Evolutionary conservation across 2,329 filamentous ascomycete species (phyloP).

Genomic region (Fusarium nelsonii): DNA sequence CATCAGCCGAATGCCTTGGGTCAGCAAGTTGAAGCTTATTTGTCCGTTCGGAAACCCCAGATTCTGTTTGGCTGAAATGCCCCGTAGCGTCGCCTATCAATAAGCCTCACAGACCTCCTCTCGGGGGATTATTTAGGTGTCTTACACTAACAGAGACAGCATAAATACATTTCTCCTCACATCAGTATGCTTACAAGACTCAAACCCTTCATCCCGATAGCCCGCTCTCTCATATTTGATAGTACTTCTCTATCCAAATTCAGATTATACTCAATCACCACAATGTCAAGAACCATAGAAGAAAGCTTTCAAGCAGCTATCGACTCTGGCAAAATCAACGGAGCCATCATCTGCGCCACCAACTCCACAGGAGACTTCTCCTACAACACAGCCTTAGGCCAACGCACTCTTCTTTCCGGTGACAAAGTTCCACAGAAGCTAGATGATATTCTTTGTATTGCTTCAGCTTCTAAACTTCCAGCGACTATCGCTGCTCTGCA

Average conservation of each 20-base stretch:
- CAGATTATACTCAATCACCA: not conserved
- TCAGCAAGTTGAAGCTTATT: not conserved
- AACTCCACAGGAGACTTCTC: conserved; percentile 55
- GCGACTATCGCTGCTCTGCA: conserved; percentile 66
- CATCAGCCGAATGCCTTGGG: not conserved
- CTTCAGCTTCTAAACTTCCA: conserved; percentile 60
- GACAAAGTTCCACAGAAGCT: conserved; percentile 54
- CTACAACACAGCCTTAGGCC: conserved; percentile 56
- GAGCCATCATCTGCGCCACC: conserved; percentile 58
- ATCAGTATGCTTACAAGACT: not conserved
- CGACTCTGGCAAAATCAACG: conserved; percentile 58
- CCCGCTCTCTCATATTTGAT: fast-evolving
- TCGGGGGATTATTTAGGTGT: conserved; percentile 1
- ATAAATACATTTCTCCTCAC: conserved; percentile 13
- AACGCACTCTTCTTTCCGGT: conserved; percentile 56
- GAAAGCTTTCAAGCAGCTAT: conserved; percentile 56
- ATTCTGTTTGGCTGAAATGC: not conserved
- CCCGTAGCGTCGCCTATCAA: not conserved
- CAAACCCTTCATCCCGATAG: not conserved
- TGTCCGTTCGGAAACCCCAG: conserved; percentile 11
- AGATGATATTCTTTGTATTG: conserved; percentile 55
- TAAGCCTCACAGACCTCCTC: not conserved
- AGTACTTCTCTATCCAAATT: fast-evolving
- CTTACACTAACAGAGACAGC: conserved; percentile 3
- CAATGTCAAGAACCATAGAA: conserved; percentile 53